phyloP scores from a whole-genome alignment of 495 filamentous ascomycete genomes.

The Hypoxylon perforatum region DNA sequence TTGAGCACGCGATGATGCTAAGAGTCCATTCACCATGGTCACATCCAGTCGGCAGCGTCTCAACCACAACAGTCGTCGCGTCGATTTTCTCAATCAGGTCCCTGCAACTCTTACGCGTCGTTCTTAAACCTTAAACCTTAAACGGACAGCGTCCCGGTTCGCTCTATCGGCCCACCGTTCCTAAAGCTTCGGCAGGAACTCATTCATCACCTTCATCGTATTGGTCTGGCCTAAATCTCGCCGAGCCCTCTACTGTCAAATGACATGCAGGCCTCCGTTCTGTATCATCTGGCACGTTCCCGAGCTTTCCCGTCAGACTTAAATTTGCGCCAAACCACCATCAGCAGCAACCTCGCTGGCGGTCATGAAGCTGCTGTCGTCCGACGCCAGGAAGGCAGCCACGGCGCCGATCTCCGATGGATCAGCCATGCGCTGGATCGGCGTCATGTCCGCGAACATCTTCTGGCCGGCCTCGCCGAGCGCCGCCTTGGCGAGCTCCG shows the following conservation, averaged over 20 bases:
- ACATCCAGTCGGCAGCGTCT: too few species aligned
- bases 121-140: too few species aligned
- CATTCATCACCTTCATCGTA: too few species aligned
- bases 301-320: conserved; percentile 16
- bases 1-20: too few species aligned
- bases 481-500: conserved; percentile 38
- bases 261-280: conserved; percentile 2
- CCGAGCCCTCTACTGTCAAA: not conserved
- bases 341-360: conserved; percentile 37
- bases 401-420: conserved; percentile 40
- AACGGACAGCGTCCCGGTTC: too few species aligned
- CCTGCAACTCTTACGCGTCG: too few species aligned
- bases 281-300: conserved; percentile 4
- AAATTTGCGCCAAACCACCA: conserved; percentile 36
- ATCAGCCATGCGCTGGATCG: conserved; percentile 38
- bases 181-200: too few species aligned
- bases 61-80: too few species aligned
- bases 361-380: conserved; percentile 43
- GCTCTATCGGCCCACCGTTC: too few species aligned
- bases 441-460: conserved; percentile 22
- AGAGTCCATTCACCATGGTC: too few species aligned
- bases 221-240: too few species aligned
- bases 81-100: too few species aligned
- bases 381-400: conserved; percentile 38
- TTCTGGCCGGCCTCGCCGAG: conserved; percentile 40